Base-by-base conservation (phyloP, 495 filamentous ascomycete genomes). In the Darksidea phi region DNA sequence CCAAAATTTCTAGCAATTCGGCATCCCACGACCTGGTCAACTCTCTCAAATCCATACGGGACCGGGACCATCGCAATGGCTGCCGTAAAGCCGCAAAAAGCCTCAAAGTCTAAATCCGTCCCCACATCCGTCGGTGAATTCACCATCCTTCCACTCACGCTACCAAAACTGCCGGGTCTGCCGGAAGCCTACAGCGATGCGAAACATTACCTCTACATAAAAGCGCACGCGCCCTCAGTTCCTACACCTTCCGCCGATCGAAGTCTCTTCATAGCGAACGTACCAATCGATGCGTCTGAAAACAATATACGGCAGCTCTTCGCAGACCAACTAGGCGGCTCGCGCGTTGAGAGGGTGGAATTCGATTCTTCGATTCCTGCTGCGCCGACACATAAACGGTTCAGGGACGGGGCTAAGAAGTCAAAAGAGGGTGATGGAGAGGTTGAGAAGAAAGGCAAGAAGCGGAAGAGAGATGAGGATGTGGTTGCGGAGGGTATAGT, bases 121-220 rank as follows among this genome's bases (percentile, higher is more conserved):
- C 64, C 66, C 1, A 61, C 34, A 11, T 34, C 57, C 8, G 60
- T 73, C 32, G 49, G 56, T 25, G 68, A 66, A 60, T 75, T 71
- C 63, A 67, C 63, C n/a, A 53, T 71, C 46, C 67, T 74, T 25
- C 72, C 71, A 0, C 57, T 73, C 49, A 41, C 54, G 23, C 52
- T 63, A 47, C 58, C 53, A 43, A 38, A 54, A 25, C 42, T 28
- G 34, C 52, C 42, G 3, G 15, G 56, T 8, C 54, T 68, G 10
- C 65, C 60, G 17, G 38, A 57, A 20, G 5, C 26, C 46, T 48
- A 10, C 57, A n/a, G 46, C 3, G 20, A 32, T 12, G 23, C 62
- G 46, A 83, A 79, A 48, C 94, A 98, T 76, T 89, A 90, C 76
- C 79, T 97, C 70, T 96, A 96, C 74, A 73, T 97, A 51, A 88